A percentile compares a stretch with the other conserved stretches of the same genome.
phyloP scores from a whole-genome alignment of 306 rosid genomes.

The Urtica urens region DNA sequence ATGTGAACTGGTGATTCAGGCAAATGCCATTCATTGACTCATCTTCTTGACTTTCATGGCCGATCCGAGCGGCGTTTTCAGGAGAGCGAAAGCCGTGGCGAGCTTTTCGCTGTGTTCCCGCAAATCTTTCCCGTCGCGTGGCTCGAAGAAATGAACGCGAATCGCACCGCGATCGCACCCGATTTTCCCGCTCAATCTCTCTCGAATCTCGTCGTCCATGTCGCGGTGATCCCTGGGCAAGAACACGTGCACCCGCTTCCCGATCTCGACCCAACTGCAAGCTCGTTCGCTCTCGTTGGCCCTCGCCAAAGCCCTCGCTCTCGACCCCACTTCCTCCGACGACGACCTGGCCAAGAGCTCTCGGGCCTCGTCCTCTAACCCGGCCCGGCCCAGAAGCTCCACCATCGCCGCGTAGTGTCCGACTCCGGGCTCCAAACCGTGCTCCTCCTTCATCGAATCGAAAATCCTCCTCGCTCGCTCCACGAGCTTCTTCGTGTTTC shows the following conservation, averaged over 20 bases:
- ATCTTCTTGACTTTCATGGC: constrained; percentile 10
- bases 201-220: constrained; percentile 9
- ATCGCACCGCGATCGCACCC: constrained; percentile 28
- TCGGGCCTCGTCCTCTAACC: constrained; percentile 19
- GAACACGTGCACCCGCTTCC: constrained; percentile 26
- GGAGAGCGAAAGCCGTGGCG: constrained; percentile 26
- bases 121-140: constrained; percentile 27
- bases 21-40: too few species aligned
- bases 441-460: constrained; percentile 20
- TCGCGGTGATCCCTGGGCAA: constrained; percentile 23
- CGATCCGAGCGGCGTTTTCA: constrained; percentile 24
- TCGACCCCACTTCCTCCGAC: constrained; percentile 17
- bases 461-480: constrained; percentile 19
- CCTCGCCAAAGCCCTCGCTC: constrained; percentile 28
- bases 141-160: constrained; percentile 25
- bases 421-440: constrained; percentile 19
- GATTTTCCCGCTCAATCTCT: constrained; percentile 12
- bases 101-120: constrained; percentile 31
- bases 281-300: constrained; percentile 28
- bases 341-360: constrained; percentile 18
- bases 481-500: constrained; percentile 20
- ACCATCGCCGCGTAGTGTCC: constrained; percentile 23
- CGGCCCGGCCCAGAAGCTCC: constrained; percentile 30
- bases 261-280: constrained; percentile 35
- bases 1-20: too few species aligned